A percentile compares a stretch with the other conserved stretches of the same genome.
phyloP scores from a whole-genome alignment of 2,329 filamentous ascomycete genomes.

The Colletotrichum tropicicola region DNA sequence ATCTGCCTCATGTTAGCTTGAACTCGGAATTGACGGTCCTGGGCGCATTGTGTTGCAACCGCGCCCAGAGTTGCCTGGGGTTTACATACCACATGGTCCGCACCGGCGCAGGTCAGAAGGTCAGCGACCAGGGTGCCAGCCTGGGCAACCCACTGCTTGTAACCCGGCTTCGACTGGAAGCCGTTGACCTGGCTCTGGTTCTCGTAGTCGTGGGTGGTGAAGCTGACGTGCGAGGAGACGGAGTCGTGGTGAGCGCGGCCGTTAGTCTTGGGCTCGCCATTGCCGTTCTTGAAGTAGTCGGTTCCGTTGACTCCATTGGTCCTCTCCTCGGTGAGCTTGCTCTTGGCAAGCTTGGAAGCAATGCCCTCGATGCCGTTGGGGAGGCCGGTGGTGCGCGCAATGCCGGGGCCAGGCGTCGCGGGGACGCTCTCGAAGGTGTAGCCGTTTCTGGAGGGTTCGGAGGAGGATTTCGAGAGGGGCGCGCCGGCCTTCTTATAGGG shows the following conservation, averaged over 20 bases:
- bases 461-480: slow-evolving; percentile 78
- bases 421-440: slow-evolving; percentile 95
- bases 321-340: slow-evolving; percentile 62
- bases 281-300: slow-evolving; percentile 32
- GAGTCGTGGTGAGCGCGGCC: slow-evolving; percentile 47
- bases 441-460: slow-evolving; percentile 62
- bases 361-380: slow-evolving; percentile 74
- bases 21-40: neutral
- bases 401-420: slow-evolving; percentile 80
- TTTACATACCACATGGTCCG: slow-evolving; percentile 77
- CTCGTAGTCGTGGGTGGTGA: slow-evolving; percentile 68
- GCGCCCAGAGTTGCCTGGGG: neutral
- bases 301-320: slow-evolving; percentile 38
- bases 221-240: slow-evolving; percentile 56
- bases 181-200: slow-evolving; percentile 64
- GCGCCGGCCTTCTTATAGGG: slow-evolving; percentile 97
- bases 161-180: slow-evolving; percentile 85
- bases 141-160: slow-evolving; percentile 98
- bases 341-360: slow-evolving; percentile 77
- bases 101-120: slow-evolving; percentile 92
- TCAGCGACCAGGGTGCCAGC: slow-evolving; percentile 95
- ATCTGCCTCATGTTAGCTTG: slow-evolving; percentile 18
- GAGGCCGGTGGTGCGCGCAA: slow-evolving; percentile 72
- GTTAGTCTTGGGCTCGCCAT: slow-evolving; percentile 43
- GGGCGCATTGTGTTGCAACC: neutral